phyloP scores from a whole-genome alignment of 306 rosid genomes.

The Acacia crassicarpa region DNA sequence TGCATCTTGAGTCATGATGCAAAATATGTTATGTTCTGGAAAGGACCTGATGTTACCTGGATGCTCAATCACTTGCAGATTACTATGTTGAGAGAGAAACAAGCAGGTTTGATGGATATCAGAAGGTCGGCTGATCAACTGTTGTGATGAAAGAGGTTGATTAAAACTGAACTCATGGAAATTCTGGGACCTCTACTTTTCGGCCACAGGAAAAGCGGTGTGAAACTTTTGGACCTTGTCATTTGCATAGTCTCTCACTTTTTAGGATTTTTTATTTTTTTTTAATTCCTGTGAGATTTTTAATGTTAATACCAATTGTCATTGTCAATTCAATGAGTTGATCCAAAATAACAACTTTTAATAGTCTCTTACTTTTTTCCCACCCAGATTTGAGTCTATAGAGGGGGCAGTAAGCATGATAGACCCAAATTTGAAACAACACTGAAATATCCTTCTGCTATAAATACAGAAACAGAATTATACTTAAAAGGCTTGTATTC shows the following conservation, averaged over 20 bases:
- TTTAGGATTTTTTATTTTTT: constrained; percentile 15
- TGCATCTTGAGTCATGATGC: not conserved
- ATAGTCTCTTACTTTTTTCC: not conserved
- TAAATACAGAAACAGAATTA: not conserved
- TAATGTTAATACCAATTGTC: not conserved
- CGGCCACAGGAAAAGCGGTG: not conserved
- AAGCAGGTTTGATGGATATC: not conserved
- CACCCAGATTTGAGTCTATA: not conserved
- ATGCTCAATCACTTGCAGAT: constrained; percentile 7
- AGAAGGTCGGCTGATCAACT: constrained; percentile 9
- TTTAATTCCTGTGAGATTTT: constrained; percentile 2
- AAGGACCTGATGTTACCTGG: not conserved
- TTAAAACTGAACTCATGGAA: constrained; percentile 23
- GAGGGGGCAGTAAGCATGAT: not conserved
- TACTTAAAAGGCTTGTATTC: not conserved
- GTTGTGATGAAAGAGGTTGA: constrained; percentile 15
- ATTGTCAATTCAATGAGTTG: constrained; percentile 1
- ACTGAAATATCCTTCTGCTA: not conserved
- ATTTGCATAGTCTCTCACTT: constrained; percentile 16
- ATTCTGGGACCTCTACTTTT: constrained; percentile 25
- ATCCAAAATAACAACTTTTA: not conserved
- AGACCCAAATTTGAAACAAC: not conserved
- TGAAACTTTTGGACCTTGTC: constrained; percentile 14
- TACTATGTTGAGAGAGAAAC: constrained; percentile 20
- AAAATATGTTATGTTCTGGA: not conserved